These are phyloP conservation scores for Alternaria sp. DNA, from an alignment of 2,329 filamentous ascomycete species.

Conservation along the genomic window DNA sequence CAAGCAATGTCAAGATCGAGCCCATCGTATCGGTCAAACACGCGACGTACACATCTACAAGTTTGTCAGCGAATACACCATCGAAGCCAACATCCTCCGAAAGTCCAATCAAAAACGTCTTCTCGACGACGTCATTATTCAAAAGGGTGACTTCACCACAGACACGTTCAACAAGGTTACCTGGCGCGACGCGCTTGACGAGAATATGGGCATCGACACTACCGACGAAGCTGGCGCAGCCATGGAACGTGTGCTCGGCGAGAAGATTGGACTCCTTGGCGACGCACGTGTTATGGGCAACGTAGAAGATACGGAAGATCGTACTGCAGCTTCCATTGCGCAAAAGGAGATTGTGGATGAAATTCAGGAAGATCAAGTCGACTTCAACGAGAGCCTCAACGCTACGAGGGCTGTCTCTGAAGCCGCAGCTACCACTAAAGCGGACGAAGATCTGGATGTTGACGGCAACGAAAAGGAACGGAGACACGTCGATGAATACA, in stretches of 20 bases:
- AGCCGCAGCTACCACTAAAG: conserved; percentile 21
- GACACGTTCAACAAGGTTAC: conserved; percentile 88
- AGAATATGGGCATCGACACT: conserved; percentile 51
- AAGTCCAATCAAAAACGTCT: conserved; percentile 98
- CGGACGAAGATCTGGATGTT: conserved; percentile 28
- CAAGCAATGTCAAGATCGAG: conserved; percentile 97
- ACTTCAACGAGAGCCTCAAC: conserved; percentile 48
- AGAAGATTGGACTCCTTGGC: conserved; percentile 66
- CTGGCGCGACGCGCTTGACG: conserved; percentile 73
- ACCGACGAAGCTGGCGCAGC: conserved; percentile 78
- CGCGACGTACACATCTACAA: conserved; percentile 97
- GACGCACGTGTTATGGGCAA: conserved; percentile 78
- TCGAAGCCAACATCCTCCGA: conserved; percentile 96
- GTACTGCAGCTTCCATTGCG: conserved; percentile 84
- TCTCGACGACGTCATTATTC: conserved; percentile 97
- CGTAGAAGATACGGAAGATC: conserved; percentile 92
- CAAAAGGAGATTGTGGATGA: conserved; percentile 83
- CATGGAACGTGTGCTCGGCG: conserved; percentile 84
- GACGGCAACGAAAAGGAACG: conserved; percentile 27
- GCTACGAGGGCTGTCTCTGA: conserved; percentile 37
- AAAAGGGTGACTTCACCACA: conserved; percentile 97
- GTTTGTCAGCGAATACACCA: conserved; percentile 71
- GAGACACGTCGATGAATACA: conserved; percentile 50
- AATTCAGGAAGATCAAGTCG: conserved; percentile 55
- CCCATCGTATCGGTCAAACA: conserved; percentile 96